Evolutionary conservation across 257 asterid genomes (phyloP).

Genomic region (Sherardia arvensis): DNA sequence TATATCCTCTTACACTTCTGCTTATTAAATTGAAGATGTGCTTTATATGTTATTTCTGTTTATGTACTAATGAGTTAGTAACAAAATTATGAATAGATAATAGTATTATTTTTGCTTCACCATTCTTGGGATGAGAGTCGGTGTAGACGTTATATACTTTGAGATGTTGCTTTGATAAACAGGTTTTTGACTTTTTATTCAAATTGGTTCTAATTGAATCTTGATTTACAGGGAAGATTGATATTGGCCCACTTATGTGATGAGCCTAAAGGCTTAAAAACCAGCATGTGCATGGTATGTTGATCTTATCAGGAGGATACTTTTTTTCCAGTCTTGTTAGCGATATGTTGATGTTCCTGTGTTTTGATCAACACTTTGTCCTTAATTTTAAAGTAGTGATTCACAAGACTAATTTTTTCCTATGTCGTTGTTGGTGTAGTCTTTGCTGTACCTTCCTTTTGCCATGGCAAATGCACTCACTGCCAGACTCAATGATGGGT

Average conservation of each 20-base stretch:
- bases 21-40: neutral
- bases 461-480: constrained; percentile 92
- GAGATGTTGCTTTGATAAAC: neutral
- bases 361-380: neutral
- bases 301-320: constrained; percentile 7
- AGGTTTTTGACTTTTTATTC: neutral
- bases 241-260: constrained; percentile 86
- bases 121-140: neutral
- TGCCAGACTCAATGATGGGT: constrained; percentile 85
- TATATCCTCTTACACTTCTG: neutral
- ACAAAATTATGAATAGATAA: neutral
- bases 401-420: neutral
- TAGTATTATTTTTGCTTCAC: neutral
- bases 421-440: constrained; percentile 32
- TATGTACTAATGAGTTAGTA: neutral
- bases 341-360: neutral
- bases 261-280: constrained; percentile 95
- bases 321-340: neutral
- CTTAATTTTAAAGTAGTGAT: neutral
- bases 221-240: constrained; percentile 77
- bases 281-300: constrained; percentile 91
- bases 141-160: too few species aligned
- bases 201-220: constrained; percentile 13
- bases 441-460: constrained; percentile 76
- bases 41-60: neutral